Evolutionary conservation across 1,284 basidiomycete genomes (phyloP).

Genomic region (Mycosarcoma mackinlayi): DNA sequence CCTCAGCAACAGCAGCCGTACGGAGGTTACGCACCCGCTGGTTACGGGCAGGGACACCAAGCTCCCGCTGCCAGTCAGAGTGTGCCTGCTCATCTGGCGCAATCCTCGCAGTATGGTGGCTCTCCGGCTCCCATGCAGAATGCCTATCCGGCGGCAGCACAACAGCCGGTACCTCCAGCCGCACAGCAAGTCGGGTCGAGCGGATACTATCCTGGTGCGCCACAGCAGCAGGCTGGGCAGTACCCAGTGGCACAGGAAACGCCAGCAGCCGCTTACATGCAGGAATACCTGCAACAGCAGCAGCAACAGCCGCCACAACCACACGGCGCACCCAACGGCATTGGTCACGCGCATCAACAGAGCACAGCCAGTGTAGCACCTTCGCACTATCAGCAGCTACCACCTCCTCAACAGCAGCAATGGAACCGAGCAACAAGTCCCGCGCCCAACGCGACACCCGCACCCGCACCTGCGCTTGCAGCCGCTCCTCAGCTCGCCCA

Average conservation of each 20-base stretch:
- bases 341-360: conserved; percentile 27
- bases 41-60: conserved; percentile 28
- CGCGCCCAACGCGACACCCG: conserved; percentile 22
- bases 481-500: conserved; percentile 13
- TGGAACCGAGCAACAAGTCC: conserved; percentile 40
- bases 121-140: conserved; percentile 28
- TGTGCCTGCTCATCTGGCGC: conserved; percentile 39
- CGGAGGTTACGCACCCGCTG: conserved; percentile 23
- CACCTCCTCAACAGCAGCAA: conserved; percentile 30
- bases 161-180: conserved; percentile 44
- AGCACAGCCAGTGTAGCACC: conserved; percentile 28
- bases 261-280: conserved; percentile 63
- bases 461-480: conserved; percentile 36
- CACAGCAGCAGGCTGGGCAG: conserved; percentile 50
- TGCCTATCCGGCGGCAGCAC: conserved; percentile 7
- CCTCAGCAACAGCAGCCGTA: conserved; percentile 34
- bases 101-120: conserved; percentile 27
- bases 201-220: conserved; percentile 52
- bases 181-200: conserved; percentile 54
- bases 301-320: conserved; percentile 39
- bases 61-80: conserved; percentile 37
- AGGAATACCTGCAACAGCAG: conserved; percentile 64
- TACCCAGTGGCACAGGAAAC: conserved; percentile 49
- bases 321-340: conserved; percentile 40
- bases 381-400: conserved; percentile 23